A percentile compares a stretch with the other conserved stretches of the same genome.
Conservation (phyloP, 164 flowering plant species). For the Vitis labrusca region DNA sequence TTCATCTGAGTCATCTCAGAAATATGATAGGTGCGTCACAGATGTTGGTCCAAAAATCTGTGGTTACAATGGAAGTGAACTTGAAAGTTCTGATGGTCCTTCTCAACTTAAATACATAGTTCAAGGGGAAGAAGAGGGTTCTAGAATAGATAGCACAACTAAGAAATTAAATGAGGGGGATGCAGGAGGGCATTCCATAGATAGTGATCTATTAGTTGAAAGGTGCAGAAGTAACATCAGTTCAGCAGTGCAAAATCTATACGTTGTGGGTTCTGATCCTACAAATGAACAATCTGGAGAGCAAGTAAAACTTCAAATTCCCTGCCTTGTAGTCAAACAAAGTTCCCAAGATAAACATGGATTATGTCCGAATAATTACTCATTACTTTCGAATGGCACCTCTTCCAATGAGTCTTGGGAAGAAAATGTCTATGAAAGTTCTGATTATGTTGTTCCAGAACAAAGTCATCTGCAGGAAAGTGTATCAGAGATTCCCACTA, state of each 20-base stretch:
- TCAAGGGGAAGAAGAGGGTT: constrained; percentile 11
- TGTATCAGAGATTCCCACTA: constrained; percentile 5
- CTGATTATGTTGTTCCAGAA: background rate
- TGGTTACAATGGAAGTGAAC: constrained; percentile 2
- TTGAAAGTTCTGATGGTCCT: constrained; percentile 7
- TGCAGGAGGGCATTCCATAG: constrained; percentile 5
- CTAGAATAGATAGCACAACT: constrained; percentile 1
- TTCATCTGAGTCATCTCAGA: constrained; percentile 6
- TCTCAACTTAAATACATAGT: constrained; percentile 4
- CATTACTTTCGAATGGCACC: constrained; percentile 1
- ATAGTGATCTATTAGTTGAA: background rate
- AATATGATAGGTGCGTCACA: constrained; percentile 2
- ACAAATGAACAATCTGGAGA: background rate
- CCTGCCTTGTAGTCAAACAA: background rate
- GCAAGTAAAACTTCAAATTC: constrained; percentile 7
- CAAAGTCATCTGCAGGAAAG: constrained; percentile 2
- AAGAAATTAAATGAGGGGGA: constrained; percentile 10
- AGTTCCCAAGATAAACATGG: background rate
- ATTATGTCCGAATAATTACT: background rate
- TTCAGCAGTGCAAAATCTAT: background rate
- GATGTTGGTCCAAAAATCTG: constrained; percentile 3
- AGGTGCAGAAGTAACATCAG: background rate
- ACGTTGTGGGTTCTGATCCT: background rate
- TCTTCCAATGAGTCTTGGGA: constrained; percentile 10
- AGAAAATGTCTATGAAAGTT: background rate